phyloP scores from a whole-genome alignment of 2,329 filamentous ascomycete species.

The Penicillium sp. region DNA sequence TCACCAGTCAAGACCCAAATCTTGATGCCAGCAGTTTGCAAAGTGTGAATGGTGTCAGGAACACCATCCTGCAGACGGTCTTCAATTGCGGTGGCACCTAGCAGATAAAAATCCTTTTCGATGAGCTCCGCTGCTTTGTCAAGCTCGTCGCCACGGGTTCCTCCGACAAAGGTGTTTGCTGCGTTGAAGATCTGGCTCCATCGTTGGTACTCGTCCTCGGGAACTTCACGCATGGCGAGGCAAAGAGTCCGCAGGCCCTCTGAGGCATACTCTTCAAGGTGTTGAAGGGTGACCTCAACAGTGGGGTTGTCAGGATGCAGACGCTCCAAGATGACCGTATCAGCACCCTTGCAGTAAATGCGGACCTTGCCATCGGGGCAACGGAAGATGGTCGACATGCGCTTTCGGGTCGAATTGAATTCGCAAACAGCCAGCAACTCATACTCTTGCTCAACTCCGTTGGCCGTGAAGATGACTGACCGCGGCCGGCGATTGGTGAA shows the following conservation, averaged over 20 bases:
- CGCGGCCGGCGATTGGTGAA: conserved; percentile 88
- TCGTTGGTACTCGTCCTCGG: conserved; percentile 80
- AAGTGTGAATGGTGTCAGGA: conserved; percentile 93
- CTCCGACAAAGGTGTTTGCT: conserved; percentile 82
- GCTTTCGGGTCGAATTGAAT: conserved; percentile 95
- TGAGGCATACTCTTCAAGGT: conserved; percentile 97
- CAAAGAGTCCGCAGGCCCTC: conserved; percentile 93
- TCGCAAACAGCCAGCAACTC: conserved; percentile 95
- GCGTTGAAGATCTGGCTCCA: conserved; percentile 84
- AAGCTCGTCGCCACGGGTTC: conserved; percentile 86
- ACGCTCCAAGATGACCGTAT: conserved; percentile 94
- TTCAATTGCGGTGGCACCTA: conserved; percentile 95
- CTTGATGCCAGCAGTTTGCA: conserved; percentile 96
- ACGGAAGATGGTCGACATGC: conserved; percentile 96
- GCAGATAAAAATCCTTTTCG: conserved; percentile 81
- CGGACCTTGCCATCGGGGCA: conserved; percentile 94
- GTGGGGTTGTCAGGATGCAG: conserved; percentile 76
- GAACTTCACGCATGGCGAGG: conserved; percentile 85
- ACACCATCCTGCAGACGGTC: conserved; percentile 96
- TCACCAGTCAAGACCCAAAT: conserved; percentile 98
- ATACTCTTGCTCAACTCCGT: conserved; percentile 70
- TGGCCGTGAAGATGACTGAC: conserved; percentile 74
- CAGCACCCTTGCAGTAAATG: conserved; percentile 91
- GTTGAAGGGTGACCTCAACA: conserved; percentile 82
- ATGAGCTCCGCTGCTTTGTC: conserved; percentile 97